Evolutionary conservation across 2,329 filamentous ascomycete genomes (phyloP), one percentile per base, ranked within the genome.

Genomic region (Fusarium sp.): DNA sequence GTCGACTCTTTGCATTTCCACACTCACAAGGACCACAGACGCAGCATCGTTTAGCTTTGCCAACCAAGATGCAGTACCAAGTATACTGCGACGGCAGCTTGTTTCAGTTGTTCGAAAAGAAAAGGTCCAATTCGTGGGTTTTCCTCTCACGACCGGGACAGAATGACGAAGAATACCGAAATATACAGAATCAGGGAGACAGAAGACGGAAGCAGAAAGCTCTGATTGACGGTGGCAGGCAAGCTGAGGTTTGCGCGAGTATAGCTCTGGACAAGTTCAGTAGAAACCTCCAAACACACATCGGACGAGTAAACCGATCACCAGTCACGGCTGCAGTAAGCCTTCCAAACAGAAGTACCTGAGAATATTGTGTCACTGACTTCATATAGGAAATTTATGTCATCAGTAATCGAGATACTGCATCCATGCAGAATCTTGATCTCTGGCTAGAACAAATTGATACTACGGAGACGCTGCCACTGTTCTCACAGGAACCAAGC

Each of bases 381-480:
- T 2, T 7, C 10, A 2, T 4, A 1, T 7, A 58, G 56, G 56
- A 62, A 7, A 45, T 62, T 0, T 61, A 62, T 4, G 30, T 61
- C 8, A 61, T 62, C 18, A 52, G 56, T 4, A 62, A 61, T 24
- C 59, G 59, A 8, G 56, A 62, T 12, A 20, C 30, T 10, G 25
- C 59, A 1, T 62, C 59, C 0, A 62, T 62, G 40, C 56, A 25
- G 0, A 62, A 46, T 13, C 25, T 62, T 0, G 59, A 61, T 24
- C 56, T 62, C 9, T 62, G 59, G 56, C 45, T 61, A 0, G 20
- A 62, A 7, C 25, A 62, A 6, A 10, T 62, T 8, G 46, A 62
- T 0, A 61, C 59, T 0, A 46, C 20, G 0, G 45, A 62, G 0
- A 61, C 8, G 1, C 7, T 62, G 11, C 56, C 59, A 0, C 18